Percentiles rank a stretch among this genome's conserved stretches.
Conservation (phyloP, 768 basidiomycete species). For the Amanita pallidorosea region DNA sequence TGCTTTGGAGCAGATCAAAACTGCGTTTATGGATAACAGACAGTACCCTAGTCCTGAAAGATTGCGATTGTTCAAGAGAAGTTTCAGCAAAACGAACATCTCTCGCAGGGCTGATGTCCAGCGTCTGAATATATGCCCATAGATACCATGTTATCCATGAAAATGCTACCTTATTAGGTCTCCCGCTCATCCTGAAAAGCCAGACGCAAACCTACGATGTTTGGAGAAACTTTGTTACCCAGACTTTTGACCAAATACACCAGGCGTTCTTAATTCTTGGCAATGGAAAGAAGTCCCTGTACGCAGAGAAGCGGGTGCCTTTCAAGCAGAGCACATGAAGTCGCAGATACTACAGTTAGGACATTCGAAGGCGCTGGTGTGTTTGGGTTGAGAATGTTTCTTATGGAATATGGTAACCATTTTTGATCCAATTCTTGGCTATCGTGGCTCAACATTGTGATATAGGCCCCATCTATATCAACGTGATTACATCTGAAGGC, state of each 20-base stretch:
- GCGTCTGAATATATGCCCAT: slow-evolving; percentile 54
- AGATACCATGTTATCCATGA: slow-evolving; percentile 28
- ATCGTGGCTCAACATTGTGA: neutral
- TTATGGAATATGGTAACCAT: slow-evolving; percentile 68
- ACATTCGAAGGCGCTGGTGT: slow-evolving; percentile 83
- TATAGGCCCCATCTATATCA: slow-evolving; percentile 69
- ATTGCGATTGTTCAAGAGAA: slow-evolving; percentile 85
- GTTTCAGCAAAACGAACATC: slow-evolving; percentile 65
- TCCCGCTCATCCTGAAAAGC: slow-evolving; percentile 93
- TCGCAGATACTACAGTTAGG: slow-evolving; percentile 76
- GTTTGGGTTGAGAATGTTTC: slow-evolving; percentile 99
- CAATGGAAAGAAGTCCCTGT: slow-evolving; percentile 57
- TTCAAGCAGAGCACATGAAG: slow-evolving; percentile 58
- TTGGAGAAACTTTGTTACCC: slow-evolving; percentile 79
- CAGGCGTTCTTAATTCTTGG: slow-evolving; percentile 40
- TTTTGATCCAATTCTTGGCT: neutral
- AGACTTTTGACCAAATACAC: slow-evolving; percentile 36
- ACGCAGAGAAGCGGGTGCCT: slow-evolving; percentile 90
- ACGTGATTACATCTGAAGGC: no score
- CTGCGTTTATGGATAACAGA: slow-evolving; percentile 11
- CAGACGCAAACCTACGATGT: slow-evolving; percentile 96
- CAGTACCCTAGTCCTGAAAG: slow-evolving; percentile 68
- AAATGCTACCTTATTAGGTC: slow-evolving; percentile 52
- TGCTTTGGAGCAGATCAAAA: slow-evolving; percentile 55
- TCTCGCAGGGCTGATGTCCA: slow-evolving; percentile 51